These are phyloP conservation scores for Xylaria sp. DNA, from an alignment of 2,329 filamentous ascomycete species.

Conservation along the genomic window DNA sequence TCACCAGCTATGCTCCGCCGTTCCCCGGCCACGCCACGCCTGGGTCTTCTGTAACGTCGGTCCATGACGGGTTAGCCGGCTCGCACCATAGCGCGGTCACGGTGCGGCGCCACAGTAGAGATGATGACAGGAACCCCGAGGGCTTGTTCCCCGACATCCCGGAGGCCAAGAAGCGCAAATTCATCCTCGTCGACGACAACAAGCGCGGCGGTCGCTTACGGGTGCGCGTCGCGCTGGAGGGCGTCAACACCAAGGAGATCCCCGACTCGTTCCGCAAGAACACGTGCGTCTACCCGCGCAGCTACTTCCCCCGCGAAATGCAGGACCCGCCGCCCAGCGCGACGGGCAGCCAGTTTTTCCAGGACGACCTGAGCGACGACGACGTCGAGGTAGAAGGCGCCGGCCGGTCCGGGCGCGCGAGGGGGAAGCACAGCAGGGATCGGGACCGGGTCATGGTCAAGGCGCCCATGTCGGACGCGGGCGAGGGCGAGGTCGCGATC, in stretches of 20 bases:
- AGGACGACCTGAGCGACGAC: conserved; percentile 61
- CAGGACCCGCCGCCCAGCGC: conserved; percentile 79
- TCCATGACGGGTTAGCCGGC: conserved; percentile 43
- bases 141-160: conserved; percentile 86
- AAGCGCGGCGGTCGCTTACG: conserved; percentile 80
- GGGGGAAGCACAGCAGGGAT: conserved; percentile 38
- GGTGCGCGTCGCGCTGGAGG: conserved; percentile 90
- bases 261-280: conserved; percentile 91
- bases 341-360: conserved; percentile 74
- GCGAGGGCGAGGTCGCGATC: conserved; percentile 72
- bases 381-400: conserved; percentile 62
- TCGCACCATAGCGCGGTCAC: conserved; percentile 39
- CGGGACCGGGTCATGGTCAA: conserved; percentile 53
- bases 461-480: conserved; percentile 70
- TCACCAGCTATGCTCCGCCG: conserved; percentile 39
- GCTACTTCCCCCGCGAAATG: conserved; percentile 93
- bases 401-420: conserved; percentile 42
- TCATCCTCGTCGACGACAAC: conserved; percentile 91
- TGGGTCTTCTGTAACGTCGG: conserved; percentile 42
- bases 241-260: conserved; percentile 92
- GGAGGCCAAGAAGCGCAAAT: conserved; percentile 90
- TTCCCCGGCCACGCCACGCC: conserved; percentile 44
- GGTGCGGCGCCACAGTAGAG: conserved; percentile 34
- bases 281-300: conserved; percentile 87
- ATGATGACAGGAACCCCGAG: conserved; percentile 61